These are phyloP conservation scores for Colletotrichum sublineola DNA, from an alignment of 2,329 filamentous ascomycete genomes.

Conservation along the genomic window DNA sequence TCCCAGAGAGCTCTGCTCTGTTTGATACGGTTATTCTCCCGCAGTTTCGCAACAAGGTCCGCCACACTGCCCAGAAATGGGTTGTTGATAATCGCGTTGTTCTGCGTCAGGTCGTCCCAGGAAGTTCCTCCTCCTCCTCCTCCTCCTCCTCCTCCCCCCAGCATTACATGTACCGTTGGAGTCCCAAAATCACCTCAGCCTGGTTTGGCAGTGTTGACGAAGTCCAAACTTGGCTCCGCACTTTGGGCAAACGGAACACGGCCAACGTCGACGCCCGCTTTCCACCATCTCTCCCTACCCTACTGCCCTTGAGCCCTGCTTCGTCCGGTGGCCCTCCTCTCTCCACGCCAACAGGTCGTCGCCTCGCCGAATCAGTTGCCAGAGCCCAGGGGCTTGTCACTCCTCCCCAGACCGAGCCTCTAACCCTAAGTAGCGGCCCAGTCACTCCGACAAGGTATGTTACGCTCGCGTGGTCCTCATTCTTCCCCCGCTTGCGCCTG, in stretches of 20 bases:
- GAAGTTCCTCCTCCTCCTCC: too few relatives aligned
- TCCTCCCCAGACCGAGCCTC: too few relatives aligned
- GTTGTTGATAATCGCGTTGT: conserved; percentile 10
- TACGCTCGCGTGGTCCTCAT: too few relatives aligned
- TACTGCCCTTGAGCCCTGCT: background rate
- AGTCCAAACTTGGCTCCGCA: background rate
- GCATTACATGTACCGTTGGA: background rate
- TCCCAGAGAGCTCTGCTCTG: background rate
- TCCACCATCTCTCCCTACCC: background rate
- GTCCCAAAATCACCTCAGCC: background rate
- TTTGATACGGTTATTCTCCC: background rate
- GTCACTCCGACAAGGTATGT: too few relatives aligned
- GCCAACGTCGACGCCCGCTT: conserved; percentile 5
- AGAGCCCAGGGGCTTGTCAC: too few relatives aligned
- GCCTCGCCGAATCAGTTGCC: too few relatives aligned
- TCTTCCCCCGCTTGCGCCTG: too few relatives aligned
- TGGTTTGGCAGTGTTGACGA: conserved; percentile 6
- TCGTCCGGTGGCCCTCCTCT: background rate
- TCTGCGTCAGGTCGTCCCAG: too few relatives aligned
- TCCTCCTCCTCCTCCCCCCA: too few relatives aligned
- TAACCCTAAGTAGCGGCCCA: too few relatives aligned
- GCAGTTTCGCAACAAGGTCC: conserved; percentile 6
- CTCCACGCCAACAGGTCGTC: too few relatives aligned
- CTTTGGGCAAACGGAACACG: conserved; percentile 11
- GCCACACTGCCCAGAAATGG: conserved; percentile 7